phyloP scores from a whole-genome alignment of 225 moss, liverwort and hornwort genomes.

The Marchantia polymorpha region DNA sequence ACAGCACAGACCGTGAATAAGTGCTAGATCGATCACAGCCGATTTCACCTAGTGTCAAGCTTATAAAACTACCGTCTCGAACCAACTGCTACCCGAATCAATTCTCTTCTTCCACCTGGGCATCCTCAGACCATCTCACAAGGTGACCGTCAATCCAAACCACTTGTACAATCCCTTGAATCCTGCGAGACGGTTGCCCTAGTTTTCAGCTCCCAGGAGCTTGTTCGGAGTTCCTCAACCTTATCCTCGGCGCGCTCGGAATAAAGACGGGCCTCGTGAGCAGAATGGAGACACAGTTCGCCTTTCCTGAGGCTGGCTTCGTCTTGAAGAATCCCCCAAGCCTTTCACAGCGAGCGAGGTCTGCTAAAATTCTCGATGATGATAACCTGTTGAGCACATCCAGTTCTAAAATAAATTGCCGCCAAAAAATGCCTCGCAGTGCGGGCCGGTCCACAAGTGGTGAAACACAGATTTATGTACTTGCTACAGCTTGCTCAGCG shows the following conservation, averaged over 20 bases:
- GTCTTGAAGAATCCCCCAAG: neutral
- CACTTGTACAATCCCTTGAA: neutral
- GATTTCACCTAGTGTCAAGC: neutral
- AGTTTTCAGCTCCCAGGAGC: neutral
- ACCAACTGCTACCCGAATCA: neutral
- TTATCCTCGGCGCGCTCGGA: no score
- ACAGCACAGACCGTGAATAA: slow-evolving; percentile 11
- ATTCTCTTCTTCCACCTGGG: neutral
- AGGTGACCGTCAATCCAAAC: neutral
- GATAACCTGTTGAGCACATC: neutral
- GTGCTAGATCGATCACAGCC: neutral
- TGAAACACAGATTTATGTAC: neutral
- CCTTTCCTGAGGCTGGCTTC: neutral
- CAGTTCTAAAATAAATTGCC: neutral
- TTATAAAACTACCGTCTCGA: neutral
- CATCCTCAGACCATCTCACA: neutral
- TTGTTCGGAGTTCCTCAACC: neutral
- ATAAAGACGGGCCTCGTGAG: neutral
- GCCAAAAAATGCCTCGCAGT: neutral
- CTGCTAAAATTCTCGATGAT: neutral
- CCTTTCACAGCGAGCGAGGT: neutral
- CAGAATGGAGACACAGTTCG: neutral
- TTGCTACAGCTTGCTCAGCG: neutral
- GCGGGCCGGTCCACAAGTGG: neutral
- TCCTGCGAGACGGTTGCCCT: neutral